Percentiles rank a stretch among this genome's conserved stretches.
These are phyloP conservation scores for Phaffomyces thermotolerans DNA, from an alignment of 805 yeast species.

Conservation along the genomic window DNA sequence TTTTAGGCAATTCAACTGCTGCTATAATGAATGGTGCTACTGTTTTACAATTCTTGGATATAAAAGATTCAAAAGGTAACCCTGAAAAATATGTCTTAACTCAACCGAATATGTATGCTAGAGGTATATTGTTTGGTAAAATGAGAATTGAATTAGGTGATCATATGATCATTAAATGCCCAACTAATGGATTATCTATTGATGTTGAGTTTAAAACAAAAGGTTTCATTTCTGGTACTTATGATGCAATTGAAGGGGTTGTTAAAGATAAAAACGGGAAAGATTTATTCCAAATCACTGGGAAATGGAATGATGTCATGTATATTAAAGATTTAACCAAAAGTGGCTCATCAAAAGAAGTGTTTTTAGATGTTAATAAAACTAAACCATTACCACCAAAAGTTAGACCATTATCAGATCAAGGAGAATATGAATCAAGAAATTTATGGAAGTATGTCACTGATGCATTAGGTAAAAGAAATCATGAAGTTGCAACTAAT, in stretches of 20 bases:
- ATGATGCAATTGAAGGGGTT: constrained; percentile 79
- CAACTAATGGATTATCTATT: constrained; percentile 49
- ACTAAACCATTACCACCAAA: constrained; percentile 51
- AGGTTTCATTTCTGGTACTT: constrained; percentile 88
- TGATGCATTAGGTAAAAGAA: constrained; percentile 68
- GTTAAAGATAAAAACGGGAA: constrained; percentile 51
- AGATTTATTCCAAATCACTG: constrained; percentile 58
- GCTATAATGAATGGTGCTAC: constrained; percentile 94
- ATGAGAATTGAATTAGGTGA: constrained; percentile 90
- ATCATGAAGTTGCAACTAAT: constrained; percentile 80
- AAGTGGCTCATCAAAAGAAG: constrained; percentile 35
- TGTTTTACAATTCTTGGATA: constrained; percentile 58
- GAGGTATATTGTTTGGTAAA: constrained; percentile 89
- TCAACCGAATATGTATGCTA: constrained; percentile 94
- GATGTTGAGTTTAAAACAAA: constrained; percentile 92
- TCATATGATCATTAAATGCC: constrained; percentile 70
- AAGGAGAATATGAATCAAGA: constrained; percentile 75
- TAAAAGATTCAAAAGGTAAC: constrained; percentile 35
- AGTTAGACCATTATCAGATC: constrained; percentile 74
- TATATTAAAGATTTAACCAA: constrained; percentile 48
- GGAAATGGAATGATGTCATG: constrained; percentile 92
- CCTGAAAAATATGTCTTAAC: constrained; percentile 74
- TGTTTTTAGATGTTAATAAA: constrained; percentile 54
- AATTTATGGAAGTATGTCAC: constrained; percentile 78
- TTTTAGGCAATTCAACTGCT: constrained; percentile 93